Percentiles rank a stretch among this genome's conserved stretches.
phyloP scores from a whole-genome alignment of 495 filamentous ascomycete genomes.

The Bryoglossum gracile region DNA sequence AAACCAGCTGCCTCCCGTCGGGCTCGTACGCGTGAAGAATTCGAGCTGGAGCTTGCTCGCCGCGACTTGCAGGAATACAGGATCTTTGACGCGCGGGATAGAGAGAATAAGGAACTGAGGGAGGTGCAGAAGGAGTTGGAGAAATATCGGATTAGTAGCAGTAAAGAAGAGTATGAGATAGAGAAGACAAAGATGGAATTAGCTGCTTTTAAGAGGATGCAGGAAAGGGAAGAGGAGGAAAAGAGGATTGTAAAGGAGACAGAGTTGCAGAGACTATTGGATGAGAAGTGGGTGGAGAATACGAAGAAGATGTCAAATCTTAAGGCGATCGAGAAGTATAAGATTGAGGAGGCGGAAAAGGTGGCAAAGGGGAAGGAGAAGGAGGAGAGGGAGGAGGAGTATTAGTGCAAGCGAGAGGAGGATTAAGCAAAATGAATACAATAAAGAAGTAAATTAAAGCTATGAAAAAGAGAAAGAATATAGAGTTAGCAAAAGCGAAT shows the following conservation, averaged over 20 bases:
- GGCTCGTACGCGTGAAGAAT: conserved; percentile 27
- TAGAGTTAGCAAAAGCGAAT: too few relatives aligned
- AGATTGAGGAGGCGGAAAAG: conserved; percentile 48
- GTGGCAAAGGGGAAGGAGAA: conserved; percentile 42
- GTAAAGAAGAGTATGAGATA: conserved; percentile 37
- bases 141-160: not conserved
- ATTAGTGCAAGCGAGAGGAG: conserved; percentile 32
- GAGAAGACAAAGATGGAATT: conserved; percentile 28
- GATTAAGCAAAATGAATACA: conserved; percentile 42
- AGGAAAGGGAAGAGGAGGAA: conserved; percentile 34
- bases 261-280: conserved; percentile 33
- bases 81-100: conserved; percentile 8
- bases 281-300: conserved; percentile 43
- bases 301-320: conserved; percentile 50
- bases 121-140: conserved; percentile 19
- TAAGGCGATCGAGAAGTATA: conserved; percentile 35
- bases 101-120: conserved; percentile 22
- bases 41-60: conserved; percentile 19
- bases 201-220: conserved; percentile 32
- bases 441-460: conserved; percentile 45
- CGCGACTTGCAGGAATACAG: conserved; percentile 15
- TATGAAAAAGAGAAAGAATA: conserved; percentile 43
- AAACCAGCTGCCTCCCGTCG: conserved; percentile 32
- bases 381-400: conserved; percentile 38
- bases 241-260: conserved; percentile 37